These are phyloP conservation scores for Cerioporus squamosus DNA, from an alignment of 1,284 basidiomycete genomes.

Conservation along the genomic window DNA sequence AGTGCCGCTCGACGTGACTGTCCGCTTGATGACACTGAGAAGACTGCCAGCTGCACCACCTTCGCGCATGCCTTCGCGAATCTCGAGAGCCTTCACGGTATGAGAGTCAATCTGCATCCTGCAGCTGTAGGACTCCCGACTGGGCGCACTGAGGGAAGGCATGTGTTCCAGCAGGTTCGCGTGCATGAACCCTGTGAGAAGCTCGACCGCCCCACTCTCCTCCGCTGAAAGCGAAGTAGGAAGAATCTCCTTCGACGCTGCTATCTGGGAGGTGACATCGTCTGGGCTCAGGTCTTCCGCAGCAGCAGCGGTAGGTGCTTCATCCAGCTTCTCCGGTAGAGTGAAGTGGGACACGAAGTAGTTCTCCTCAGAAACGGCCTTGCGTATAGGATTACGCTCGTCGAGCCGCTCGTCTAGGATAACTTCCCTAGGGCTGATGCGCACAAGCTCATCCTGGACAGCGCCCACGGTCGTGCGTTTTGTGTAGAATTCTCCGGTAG, in stretches of 20 bases:
- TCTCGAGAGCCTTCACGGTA: constrained; percentile 89
- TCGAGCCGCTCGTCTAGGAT: constrained; percentile 63
- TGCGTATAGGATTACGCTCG: constrained; percentile 48
- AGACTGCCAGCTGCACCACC: constrained; percentile 79
- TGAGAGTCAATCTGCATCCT: constrained; percentile 92
- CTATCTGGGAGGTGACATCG: constrained; percentile 12
- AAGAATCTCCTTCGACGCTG: constrained; percentile 3
- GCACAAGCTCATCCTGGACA: constrained; percentile 83
- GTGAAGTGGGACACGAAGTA: constrained; percentile 53
- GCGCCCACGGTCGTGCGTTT: constrained; percentile 58
- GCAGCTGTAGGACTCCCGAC: constrained; percentile 56
- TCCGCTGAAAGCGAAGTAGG: constrained; percentile 16
- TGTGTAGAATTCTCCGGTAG: constrained; percentile 92
- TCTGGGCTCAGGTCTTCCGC: constrained; percentile 13
- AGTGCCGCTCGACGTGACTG: constrained; percentile 80
- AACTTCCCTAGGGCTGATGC: constrained; percentile 83
- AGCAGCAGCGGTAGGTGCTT: not conserved
- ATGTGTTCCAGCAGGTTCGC: constrained; percentile 80
- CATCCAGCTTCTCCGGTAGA: constrained; percentile 15
- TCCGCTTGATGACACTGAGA: constrained; percentile 78
- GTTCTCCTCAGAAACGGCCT: constrained; percentile 53
- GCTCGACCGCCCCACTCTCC: constrained; percentile 64
- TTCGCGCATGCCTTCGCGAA: constrained; percentile 77
- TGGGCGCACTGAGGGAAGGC: constrained; percentile 67
- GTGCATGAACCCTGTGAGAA: constrained; percentile 75